Evolutionary conservation across 495 filamentous ascomycete species (phyloP).

Genomic region (Lepidopterella palustris): DNA sequence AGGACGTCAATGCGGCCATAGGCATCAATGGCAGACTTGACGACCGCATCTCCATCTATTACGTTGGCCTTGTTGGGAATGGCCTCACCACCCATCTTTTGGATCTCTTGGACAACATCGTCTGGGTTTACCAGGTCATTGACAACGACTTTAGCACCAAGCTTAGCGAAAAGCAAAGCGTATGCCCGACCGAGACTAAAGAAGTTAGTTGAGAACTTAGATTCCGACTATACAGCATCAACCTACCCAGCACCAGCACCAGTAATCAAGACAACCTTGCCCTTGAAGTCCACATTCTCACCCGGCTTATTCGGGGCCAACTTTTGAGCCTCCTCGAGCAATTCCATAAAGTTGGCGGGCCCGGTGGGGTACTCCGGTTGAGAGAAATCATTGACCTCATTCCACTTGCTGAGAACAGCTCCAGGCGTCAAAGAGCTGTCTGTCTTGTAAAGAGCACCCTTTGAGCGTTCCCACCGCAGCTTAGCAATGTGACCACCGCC

Average conservation of each 20-base stretch:
- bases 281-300: slow-evolving; percentile 79
- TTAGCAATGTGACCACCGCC: slow-evolving; percentile 92
- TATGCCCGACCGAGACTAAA: slow-evolving; percentile 83
- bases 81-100: slow-evolving; percentile 81
- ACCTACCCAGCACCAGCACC: slow-evolving; percentile 78
- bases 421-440: slow-evolving; percentile 83
- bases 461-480: slow-evolving; percentile 89
- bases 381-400: slow-evolving; percentile 80
- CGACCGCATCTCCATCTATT: slow-evolving; percentile 87
- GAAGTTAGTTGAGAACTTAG: slow-evolving; percentile 6
- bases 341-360: slow-evolving; percentile 79
- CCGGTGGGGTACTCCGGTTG: slow-evolving; percentile 76
- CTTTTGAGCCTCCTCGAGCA: slow-evolving; percentile 82
- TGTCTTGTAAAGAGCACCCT: slow-evolving; percentile 83
- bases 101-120: slow-evolving; percentile 83
- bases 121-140: slow-evolving; percentile 96
- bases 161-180: slow-evolving; percentile 82
- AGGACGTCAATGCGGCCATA: slow-evolving; percentile 92
- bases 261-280: slow-evolving; percentile 85
- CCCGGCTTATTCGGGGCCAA: slow-evolving; percentile 59
- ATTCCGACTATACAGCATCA: slow-evolving; percentile 14
- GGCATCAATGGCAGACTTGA: slow-evolving; percentile 87
- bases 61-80: slow-evolving; percentile 89
- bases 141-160: slow-evolving; percentile 84
- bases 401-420: slow-evolving; percentile 84